Base-by-base conservation (phyloP, 345 rosid species). In the Eucalyptus sideroxylon region DNA sequence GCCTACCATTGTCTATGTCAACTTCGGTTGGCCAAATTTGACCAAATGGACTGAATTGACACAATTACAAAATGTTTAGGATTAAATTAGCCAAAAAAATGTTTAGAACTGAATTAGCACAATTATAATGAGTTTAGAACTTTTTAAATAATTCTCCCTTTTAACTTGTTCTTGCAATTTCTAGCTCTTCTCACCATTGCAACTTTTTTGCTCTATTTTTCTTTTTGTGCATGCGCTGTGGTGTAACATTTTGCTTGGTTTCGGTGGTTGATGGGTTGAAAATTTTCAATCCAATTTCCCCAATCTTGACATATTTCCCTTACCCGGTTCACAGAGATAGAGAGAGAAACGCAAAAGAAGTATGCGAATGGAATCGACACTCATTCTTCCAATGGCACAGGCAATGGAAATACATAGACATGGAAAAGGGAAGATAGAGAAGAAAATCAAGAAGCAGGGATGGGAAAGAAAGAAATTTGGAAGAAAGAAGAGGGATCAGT, bases 21-120 rank as follows among this genome's bases (percentile, higher is more conserved):
- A 9, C 55, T 51, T 51, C 4, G 9, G 9, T 51, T 51, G 23
- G 4, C 4, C 4, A 17, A 53, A 53, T 53, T 53, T 53, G 9
- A 7, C 0, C 4, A 2, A 53, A 53, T 53, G 4, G 0, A 53
- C 21, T 19, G 0, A 53, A 53, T 53, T 53, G 4, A 17, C 2
- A 53, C 9, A 53, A 53, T 53, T 53, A 53, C 1, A 53, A 17
- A 17, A 53, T 17, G 0, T 17, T 53, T 53, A 53, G 0, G 1
- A 53, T 17, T 53, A 53, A 53, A 53, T 53, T 53, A 17, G 24
- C 4, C 1, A 17, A 53, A 53, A 17, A 53, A 53, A 17, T 0
- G 0, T 53, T 17, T 17, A 53, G 0, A 53, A 53, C 0, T 53
- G 56, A 53, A 53, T 53, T 17, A 53, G 1, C 9, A 53, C 4